These are phyloP conservation scores for Teunomyces aglyptinius DNA, from an alignment of 805 yeast genomes.

Conservation along the genomic window DNA sequence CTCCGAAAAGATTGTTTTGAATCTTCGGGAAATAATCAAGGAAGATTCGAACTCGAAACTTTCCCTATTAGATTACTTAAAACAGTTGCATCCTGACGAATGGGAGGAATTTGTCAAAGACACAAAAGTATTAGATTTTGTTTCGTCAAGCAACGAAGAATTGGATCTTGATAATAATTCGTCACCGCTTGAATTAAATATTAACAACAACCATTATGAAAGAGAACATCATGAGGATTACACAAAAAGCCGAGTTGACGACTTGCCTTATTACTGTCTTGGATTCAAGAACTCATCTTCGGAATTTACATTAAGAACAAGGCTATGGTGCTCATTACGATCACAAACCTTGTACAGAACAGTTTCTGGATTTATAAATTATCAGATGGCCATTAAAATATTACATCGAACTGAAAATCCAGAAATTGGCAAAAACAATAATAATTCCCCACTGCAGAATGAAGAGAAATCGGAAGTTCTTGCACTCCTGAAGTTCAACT, in stretches of 20 bases:
- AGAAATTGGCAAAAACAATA: not conserved
- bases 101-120: conserved; percentile 82
- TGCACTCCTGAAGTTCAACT: conserved; percentile 75
- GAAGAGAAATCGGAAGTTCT: conserved; percentile 32
- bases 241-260: conserved; percentile 45
- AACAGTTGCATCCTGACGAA: conserved; percentile 66
- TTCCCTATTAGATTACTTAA: conserved; percentile 75
- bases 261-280: conserved; percentile 66
- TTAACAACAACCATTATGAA: not conserved
- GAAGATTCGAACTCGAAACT: conserved; percentile 46
- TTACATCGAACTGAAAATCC: conserved; percentile 67
- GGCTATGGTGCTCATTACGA: conserved; percentile 85
- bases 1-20: conserved; percentile 47
- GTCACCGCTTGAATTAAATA: not conserved
- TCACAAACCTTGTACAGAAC: conserved; percentile 84
- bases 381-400: conserved; percentile 67
- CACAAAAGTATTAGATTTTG: conserved; percentile 46
- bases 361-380: conserved; percentile 79
- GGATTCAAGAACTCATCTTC: conserved; percentile 71
- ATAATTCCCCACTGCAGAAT: conserved; percentile 3
- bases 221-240: conserved; percentile 3
- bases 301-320: conserved; percentile 63
- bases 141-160: conserved; percentile 6
- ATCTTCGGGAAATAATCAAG: conserved; percentile 45
- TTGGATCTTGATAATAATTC: not conserved